Evolutionary conservation across 495 filamentous ascomycete species (phyloP).

Genomic region (Annulohypoxylon maeteangense): DNA sequence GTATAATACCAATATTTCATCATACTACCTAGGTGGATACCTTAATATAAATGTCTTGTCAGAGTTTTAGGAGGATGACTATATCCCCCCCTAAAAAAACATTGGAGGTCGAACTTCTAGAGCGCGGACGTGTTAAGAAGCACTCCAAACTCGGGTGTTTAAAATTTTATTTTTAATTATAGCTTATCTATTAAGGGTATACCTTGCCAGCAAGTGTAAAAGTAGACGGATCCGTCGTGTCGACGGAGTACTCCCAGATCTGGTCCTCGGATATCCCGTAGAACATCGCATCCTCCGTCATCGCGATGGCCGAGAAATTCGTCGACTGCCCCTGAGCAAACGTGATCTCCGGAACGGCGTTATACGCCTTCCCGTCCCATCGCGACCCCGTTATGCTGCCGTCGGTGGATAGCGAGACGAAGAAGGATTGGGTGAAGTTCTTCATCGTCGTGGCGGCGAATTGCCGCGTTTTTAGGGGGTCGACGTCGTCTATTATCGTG

Average conservation of each 20-base stretch:
- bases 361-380: conserved; percentile 25
- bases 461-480: conserved; percentile 28
- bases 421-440: conserved; percentile 31
- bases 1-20: too few relatives aligned
- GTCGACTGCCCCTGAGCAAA: conserved; percentile 33
- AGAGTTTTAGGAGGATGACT: too few relatives aligned
- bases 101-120: too few relatives aligned
- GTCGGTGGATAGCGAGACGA: conserved; percentile 17
- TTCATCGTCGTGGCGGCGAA: conserved; percentile 35
- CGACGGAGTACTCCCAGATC: conserved; percentile 39
- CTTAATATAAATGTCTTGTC: too few relatives aligned
- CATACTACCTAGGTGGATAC: too few relatives aligned
- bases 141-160: too few relatives aligned
- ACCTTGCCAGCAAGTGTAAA: conserved; percentile 36
- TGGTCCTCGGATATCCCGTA: conserved; percentile 40
- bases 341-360: conserved; percentile 19
- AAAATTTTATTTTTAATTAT: not conserved
- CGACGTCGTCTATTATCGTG: conserved; percentile 25
- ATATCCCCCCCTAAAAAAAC: too few relatives aligned
- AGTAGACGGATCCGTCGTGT: conserved; percentile 27
- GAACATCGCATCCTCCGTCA: conserved; percentile 38
- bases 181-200: conserved; percentile 20
- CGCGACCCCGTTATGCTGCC: conserved; percentile 17
- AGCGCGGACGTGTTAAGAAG: too few relatives aligned
- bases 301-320: conserved; percentile 39